phyloP scores from a whole-genome alignment of 805 yeast species.

The Torulaspora delbrueckii region DNA sequence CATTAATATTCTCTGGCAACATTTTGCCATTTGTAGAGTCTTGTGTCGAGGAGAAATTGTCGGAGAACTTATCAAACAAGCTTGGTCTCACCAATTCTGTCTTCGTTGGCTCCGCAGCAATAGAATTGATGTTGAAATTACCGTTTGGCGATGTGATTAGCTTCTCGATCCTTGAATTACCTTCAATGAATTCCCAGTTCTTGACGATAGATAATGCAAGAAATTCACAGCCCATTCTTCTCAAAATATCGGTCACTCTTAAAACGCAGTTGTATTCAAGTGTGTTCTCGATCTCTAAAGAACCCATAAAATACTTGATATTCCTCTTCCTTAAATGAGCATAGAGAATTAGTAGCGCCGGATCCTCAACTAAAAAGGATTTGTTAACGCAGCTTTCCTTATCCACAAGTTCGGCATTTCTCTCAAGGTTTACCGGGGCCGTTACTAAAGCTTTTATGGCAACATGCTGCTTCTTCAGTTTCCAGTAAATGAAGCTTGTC shows the following conservation, averaged over 20 bases:
- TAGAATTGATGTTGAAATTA: constrained; percentile 10
- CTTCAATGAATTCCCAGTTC: constrained; percentile 59
- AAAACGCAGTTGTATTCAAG: constrained; percentile 58
- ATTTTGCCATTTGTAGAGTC: neutral
- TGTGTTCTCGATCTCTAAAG: constrained; percentile 39
- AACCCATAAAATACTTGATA: constrained; percentile 46
- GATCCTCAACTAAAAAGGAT: constrained; percentile 67
- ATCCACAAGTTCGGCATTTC: constrained; percentile 26
- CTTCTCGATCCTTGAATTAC: constrained; percentile 6
- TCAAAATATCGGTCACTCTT: constrained; percentile 61
- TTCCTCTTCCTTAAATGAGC: constrained; percentile 52
- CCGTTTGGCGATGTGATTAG: constrained; percentile 1
- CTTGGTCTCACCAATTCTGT: constrained; percentile 25
- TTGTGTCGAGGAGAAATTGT: neutral
- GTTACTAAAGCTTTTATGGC: constrained; percentile 64
- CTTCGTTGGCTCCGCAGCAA: constrained; percentile 19
- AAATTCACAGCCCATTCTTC: constrained; percentile 89
- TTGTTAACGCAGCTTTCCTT: constrained; percentile 36
- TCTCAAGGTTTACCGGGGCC: constrained; percentile 42
- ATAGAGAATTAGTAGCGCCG: constrained; percentile 68
- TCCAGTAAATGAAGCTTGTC: constrained; percentile 77
- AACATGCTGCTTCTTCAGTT: constrained; percentile 42
- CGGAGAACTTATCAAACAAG: constrained; percentile 30
- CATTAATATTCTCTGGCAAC: neutral
- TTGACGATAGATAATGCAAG: constrained; percentile 57